phyloP scores from a whole-genome alignment of 2,329 filamentous ascomycete species.

The Aspergillus sclerotialis region DNA sequence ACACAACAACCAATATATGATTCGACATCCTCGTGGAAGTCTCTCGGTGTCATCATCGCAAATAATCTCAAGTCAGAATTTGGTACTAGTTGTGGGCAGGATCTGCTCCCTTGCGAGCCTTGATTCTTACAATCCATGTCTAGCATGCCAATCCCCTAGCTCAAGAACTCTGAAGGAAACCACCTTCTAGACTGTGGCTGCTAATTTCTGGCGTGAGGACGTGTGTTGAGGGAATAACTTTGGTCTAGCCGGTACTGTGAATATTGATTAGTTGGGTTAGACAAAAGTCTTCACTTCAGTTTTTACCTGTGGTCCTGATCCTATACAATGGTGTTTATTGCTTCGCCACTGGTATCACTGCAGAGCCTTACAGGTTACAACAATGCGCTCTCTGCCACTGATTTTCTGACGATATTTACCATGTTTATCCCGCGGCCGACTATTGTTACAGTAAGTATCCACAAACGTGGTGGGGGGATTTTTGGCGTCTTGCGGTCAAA shows the following conservation, averaged over 20 bases:
- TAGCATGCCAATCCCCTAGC: conserved; percentile 22
- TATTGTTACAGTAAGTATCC: conserved; percentile 51
- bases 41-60: no score
- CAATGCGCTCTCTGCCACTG: conserved; percentile 25
- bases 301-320: conserved; percentile 68
- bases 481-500: conserved; percentile 44
- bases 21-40: conserved; percentile 88
- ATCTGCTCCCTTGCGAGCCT: conserved; percentile 82
- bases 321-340: conserved; percentile 61
- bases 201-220: no score
- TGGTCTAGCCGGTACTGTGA: conserved; percentile 2
- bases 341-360: conserved; percentile 8
- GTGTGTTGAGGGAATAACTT: no score
- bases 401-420: conserved; percentile 75
- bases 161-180: no score
- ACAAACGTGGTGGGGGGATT: conserved; percentile 57
- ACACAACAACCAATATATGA: conserved; percentile 63
- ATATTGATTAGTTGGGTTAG: conserved; percentile 33
- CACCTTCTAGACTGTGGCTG: no score
- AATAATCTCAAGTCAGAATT: no score
- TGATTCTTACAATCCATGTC: conserved; percentile 71
- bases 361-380: conserved; percentile 2
- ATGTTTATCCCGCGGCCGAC: conserved; percentile 52
- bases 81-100: conserved; percentile 34
- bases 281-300: conserved; percentile 84